A percentile compares a stretch with the other conserved stretches of the same genome.
These are phyloP conservation scores for Opeltia flavorubescens DNA, from an alignment of 495 filamentous ascomycete genomes.

Conservation along the genomic window DNA sequence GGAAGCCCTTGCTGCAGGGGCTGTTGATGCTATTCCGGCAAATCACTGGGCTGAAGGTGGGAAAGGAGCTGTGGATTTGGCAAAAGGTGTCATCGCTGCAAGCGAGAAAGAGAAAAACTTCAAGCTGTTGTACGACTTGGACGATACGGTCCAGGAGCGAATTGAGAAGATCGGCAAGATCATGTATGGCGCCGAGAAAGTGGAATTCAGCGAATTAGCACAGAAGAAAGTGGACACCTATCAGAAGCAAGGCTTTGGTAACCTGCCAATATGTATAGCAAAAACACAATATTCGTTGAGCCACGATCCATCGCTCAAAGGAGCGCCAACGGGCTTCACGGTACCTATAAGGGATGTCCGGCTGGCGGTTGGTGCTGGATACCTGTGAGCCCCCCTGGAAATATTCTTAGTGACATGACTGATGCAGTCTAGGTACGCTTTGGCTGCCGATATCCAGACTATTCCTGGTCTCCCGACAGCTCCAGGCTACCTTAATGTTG, in stretches of 20 bases:
- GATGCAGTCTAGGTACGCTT: constrained; percentile 50
- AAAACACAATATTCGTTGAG: constrained; percentile 97
- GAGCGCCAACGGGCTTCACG: constrained; percentile 90
- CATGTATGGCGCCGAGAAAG: constrained; percentile 86
- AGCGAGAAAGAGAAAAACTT: constrained; percentile 79
- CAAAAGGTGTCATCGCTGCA: constrained; percentile 71
- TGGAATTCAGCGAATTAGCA: constrained; percentile 87
- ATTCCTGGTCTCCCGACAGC: constrained; percentile 93
- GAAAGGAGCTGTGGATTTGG: constrained; percentile 77
- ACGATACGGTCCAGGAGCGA: constrained; percentile 71
- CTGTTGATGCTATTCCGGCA: constrained; percentile 81
- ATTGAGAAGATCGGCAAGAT: constrained; percentile 80
- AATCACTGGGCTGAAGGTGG: constrained; percentile 98
- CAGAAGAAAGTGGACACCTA: constrained; percentile 95
- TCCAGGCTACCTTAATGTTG: constrained; percentile 91
- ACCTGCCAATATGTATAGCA: constrained; percentile 89
- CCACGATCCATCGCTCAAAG: constrained; percentile 87
- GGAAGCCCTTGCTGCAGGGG: constrained; percentile 83
- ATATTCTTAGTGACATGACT: not conserved
- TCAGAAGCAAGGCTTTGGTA: constrained; percentile 77
- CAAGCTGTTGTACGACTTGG: constrained; percentile 71
- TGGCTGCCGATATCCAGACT: constrained; percentile 95
- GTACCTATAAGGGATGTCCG: constrained; percentile 90
- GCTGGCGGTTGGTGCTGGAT: constrained; percentile 86
- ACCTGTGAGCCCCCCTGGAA: constrained; percentile 45